phyloP scores from a whole-genome alignment of 768 basidiomycete species.

The Coprinellus micaceus region DNA sequence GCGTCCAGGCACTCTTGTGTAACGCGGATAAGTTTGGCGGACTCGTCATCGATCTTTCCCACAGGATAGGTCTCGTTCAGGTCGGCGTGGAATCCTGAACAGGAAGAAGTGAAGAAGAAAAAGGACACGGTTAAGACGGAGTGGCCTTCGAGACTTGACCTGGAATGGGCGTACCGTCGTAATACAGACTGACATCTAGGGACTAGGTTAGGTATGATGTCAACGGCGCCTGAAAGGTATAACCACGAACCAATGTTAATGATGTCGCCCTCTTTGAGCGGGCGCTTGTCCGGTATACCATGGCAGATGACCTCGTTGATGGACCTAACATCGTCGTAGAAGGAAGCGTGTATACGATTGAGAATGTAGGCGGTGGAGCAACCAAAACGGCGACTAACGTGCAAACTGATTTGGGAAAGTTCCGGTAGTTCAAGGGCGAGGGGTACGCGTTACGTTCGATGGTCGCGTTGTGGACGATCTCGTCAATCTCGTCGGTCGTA shows the following conservation, averaged over 20 bases:
- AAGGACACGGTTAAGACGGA: neutral
- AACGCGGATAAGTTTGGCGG: constrained; percentile 75
- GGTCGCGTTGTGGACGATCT: constrained; percentile 86
- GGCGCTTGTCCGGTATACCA: constrained; percentile 87
- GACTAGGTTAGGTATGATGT: neutral
- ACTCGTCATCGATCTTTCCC: constrained; percentile 79
- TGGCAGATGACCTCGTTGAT: constrained; percentile 97
- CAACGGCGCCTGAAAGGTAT: neutral
- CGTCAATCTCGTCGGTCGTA: constrained; percentile 94
- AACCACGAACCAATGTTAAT: constrained; percentile 76
- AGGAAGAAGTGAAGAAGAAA: constrained; percentile 1
- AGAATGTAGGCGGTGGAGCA: too few species aligned
- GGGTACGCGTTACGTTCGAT: constrained; percentile 93
- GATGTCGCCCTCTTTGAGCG: constrained; percentile 89
- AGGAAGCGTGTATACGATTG: neutral
- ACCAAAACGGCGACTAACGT: too few species aligned
- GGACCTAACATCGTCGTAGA: constrained; percentile 44
- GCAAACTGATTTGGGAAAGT: constrained; percentile 95
- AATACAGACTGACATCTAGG: constrained; percentile 75
- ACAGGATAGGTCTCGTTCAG: constrained; percentile 92
- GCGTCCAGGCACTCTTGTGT: constrained; percentile 83
- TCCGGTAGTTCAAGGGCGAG: constrained; percentile 86
- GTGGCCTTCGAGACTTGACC: neutral
- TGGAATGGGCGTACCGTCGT: constrained; percentile 52
- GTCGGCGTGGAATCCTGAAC: constrained; percentile 83